These are phyloP conservation scores for Leishmania amazonensis DNA, from an alignment of 208 protist genomes.

Conservation along the genomic window DNA sequence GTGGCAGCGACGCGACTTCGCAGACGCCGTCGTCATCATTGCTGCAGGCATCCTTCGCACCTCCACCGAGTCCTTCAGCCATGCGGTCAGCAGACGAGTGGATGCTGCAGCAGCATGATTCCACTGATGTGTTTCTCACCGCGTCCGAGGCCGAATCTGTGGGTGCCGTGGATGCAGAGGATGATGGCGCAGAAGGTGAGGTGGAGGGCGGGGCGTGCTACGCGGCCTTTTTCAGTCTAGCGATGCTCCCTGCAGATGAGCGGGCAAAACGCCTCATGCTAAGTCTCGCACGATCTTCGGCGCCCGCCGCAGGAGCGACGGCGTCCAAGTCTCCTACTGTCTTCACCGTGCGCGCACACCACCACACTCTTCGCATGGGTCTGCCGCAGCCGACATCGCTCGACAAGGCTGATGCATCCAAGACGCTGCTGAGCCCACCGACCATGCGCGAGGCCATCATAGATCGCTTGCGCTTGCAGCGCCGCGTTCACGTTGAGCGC, in stretches of 20 bases:
- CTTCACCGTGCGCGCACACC: constrained; percentile 15
- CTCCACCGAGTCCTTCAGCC: neutral
- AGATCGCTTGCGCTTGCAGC: constrained; percentile 17
- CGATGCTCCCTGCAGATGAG: constrained; percentile 13
- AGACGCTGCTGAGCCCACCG: neutral
- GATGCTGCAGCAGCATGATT: constrained; percentile 24
- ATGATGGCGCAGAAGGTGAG: neutral
- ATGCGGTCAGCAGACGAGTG: constrained; percentile 12
- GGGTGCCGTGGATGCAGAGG: constrained; percentile 10
- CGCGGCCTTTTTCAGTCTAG: constrained; percentile 30
- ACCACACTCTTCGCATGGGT: constrained; percentile 24
- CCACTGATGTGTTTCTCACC: constrained; percentile 4
- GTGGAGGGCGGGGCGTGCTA: constrained; percentile 19
- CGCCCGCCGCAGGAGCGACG: neutral
- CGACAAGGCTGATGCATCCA: neutral
- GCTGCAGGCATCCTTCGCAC: neutral
- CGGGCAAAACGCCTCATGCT: neutral
- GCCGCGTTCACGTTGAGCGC: constrained; percentile 14
- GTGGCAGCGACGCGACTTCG: neutral
- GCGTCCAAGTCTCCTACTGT: neutral
- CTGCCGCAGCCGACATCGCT: neutral
- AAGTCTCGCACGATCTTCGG: neutral
- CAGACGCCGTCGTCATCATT: neutral
- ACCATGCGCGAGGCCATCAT: constrained; percentile 9
- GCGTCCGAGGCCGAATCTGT: neutral